These are phyloP conservation scores for Geranomyces variabilis DNA, from an alignment of 192 early-diverging fungal genomes.

Conservation along the genomic window DNA sequence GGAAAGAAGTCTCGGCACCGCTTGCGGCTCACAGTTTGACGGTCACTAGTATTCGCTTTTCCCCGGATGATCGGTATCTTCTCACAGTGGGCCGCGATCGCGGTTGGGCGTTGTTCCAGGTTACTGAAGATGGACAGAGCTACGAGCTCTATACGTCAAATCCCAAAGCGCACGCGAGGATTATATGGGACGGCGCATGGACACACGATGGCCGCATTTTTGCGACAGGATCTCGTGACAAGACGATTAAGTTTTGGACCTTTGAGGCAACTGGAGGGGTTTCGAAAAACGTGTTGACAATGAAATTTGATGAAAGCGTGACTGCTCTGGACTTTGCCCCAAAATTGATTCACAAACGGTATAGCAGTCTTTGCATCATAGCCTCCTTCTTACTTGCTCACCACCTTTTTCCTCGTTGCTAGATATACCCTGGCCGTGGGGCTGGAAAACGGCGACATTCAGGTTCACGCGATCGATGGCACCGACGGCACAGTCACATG, in stretches of 20 bases:
- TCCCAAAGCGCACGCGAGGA: conserved; percentile 85
- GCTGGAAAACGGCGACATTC: conserved; percentile 79
- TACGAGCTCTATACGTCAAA: conserved; percentile 61
- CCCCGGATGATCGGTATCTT: conserved; percentile 69
- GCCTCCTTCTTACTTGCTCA: too few species aligned
- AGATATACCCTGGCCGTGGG: conserved; percentile 79
- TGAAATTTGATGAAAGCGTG: conserved; percentile 79
- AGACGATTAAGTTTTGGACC: conserved; percentile 76
- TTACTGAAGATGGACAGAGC: conserved; percentile 31
- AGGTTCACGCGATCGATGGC: conserved; percentile 49
- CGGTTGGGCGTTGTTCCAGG: conserved; percentile 80
- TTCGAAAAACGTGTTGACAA: conserved; percentile 47
- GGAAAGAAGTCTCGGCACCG: conserved; percentile 65
- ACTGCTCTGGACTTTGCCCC: conserved; percentile 85
- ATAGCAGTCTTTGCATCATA: conserved; percentile 26
- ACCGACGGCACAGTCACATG: conserved; percentile 23
- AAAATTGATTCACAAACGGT: conserved; percentile 33
- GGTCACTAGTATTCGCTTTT: conserved; percentile 81
- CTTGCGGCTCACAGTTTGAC: conserved; percentile 78
- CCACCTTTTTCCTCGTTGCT: not conserved
- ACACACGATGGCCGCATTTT: conserved; percentile 76
- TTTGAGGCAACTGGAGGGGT: conserved; percentile 6
- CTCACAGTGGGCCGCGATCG: conserved; percentile 87
- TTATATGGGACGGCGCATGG: conserved; percentile 93
- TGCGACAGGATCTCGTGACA: conserved; percentile 92